phyloP scores from a whole-genome alignment of 306 rosid genomes.

The Mimosa pudica region DNA sequence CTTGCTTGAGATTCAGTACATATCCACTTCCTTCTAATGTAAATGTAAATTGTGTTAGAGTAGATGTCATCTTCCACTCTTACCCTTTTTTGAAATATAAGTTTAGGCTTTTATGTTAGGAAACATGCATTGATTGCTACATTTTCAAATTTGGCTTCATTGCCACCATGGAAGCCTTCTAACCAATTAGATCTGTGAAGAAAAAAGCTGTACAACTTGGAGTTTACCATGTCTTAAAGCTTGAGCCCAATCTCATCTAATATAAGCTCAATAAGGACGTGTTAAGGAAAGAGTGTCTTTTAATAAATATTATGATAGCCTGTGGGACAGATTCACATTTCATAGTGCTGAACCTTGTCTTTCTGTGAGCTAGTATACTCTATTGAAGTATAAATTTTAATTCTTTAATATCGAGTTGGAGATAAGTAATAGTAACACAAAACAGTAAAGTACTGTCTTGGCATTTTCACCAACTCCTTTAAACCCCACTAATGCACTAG shows the following conservation, averaged over 20 bases:
- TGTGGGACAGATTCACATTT: neutral
- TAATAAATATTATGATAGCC: constrained; percentile 7
- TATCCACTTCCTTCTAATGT: neutral
- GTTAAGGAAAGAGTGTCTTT: neutral
- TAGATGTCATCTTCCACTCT: neutral
- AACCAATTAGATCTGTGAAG: neutral
- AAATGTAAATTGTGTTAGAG: neutral
- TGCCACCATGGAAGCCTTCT: neutral
- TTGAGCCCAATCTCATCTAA: too few relatives aligned
- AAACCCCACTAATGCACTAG: neutral
- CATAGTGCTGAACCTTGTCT: constrained; percentile 10
- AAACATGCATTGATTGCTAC: neutral
- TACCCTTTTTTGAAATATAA: neutral
- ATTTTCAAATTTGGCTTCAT: neutral
- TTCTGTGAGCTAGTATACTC: too few relatives aligned
- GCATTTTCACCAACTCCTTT: neutral
- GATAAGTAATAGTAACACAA: neutral
- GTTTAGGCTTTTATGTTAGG: neutral
- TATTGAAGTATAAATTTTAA: neutral
- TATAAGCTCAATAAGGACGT: too few relatives aligned
- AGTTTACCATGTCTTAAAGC: neutral
- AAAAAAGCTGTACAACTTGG: neutral
- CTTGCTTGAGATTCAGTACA: neutral
- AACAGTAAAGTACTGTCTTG: constrained; percentile 9
- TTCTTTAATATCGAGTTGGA: constrained; percentile 7